A percentile compares a stretch with the other conserved stretches of the same genome.
Evolutionary conservation across 2,329 filamentous ascomycete genomes (phyloP).

Genomic region (Proliferodiscus dingleyae): DNA sequence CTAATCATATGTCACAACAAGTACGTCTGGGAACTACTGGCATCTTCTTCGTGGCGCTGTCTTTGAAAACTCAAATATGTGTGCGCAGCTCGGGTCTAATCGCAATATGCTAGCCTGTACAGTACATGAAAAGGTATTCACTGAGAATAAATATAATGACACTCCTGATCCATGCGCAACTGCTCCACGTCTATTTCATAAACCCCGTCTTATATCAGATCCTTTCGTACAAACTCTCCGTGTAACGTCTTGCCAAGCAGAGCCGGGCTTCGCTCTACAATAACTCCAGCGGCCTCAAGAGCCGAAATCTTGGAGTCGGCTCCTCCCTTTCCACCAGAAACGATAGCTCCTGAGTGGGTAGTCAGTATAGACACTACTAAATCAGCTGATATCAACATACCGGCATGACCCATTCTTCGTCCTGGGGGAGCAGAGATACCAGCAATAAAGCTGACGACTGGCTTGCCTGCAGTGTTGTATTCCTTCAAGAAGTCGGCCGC

Average conservation of each 20-base stretch:
- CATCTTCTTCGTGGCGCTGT: too few species aligned
- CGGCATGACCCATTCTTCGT: conserved; percentile 96
- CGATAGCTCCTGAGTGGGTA: conserved; percentile 63
- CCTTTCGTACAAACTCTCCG: conserved; percentile 91
- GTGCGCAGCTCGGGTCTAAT: conserved; percentile 1
- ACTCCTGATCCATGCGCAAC: conserved; percentile 22
- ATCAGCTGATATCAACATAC: conserved; percentile 37
- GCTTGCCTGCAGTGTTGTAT: conserved; percentile 91
- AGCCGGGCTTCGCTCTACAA: conserved; percentile 93
- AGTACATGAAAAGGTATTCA: conserved; percentile 33
- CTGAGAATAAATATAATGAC: conserved; percentile 28
- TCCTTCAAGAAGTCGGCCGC: conserved; percentile 92
- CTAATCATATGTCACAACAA: too few species aligned
- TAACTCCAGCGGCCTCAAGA: conserved; percentile 85
- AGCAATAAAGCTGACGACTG: conserved; percentile 95
- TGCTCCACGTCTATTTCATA: conserved; percentile 24
- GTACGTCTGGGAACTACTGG: too few species aligned
- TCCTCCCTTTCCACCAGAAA: conserved; percentile 94
- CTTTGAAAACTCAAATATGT: background rate
- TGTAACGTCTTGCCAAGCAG: conserved; percentile 88
- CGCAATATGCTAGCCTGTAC: conserved; percentile 31
- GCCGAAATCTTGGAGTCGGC: conserved; percentile 98
- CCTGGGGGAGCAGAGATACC: conserved; percentile 96
- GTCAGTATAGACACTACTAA: conserved; percentile 7
- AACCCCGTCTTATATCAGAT: conserved; percentile 66